Conservation (phyloP, 495 filamentous ascomycete genomes). For the Pseudomonodictys pantanalensis region DNA sequence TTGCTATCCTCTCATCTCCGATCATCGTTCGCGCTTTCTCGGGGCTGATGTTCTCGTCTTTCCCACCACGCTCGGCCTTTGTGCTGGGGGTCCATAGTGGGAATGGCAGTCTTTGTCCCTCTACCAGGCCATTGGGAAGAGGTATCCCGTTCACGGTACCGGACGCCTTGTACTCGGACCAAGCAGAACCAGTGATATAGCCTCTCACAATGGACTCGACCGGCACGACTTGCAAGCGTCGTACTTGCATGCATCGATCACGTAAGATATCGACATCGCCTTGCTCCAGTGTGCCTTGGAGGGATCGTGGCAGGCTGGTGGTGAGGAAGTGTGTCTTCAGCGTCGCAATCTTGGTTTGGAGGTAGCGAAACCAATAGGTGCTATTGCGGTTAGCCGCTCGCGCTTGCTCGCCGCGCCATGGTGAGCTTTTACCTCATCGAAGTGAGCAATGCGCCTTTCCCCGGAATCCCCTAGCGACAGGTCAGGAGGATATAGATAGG, state of each 20-base stretch:
- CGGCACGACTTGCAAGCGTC: conserved; percentile 73
- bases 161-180: conserved; percentile 70
- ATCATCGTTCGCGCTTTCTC: conserved; percentile 66
- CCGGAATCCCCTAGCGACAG: conserved; percentile 64
- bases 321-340: conserved; percentile 76
- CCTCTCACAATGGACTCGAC: conserved; percentile 90
- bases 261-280: conserved; percentile 53
- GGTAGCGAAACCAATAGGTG: conserved; percentile 78
- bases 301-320: conserved; percentile 58
- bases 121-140: conserved; percentile 63
- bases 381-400: conserved; percentile 41
- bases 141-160: conserved; percentile 80
- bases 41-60: conserved; percentile 90
- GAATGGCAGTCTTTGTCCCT: conserved; percentile 64
- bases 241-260: conserved; percentile 78
- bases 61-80: conserved; percentile 77
- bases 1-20: conserved; percentile 66
- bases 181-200: conserved; percentile 91
- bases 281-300: conserved; percentile 39
- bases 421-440: conserved; percentile 47
- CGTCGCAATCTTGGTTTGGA: conserved; percentile 60
- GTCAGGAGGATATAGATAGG: too few species aligned
- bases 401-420: neutral
- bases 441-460: conserved; percentile 82
- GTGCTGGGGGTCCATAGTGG: conserved; percentile 88